Conservation (phyloP, 208 protist genomes). For the Porcisia deanei region DNA sequence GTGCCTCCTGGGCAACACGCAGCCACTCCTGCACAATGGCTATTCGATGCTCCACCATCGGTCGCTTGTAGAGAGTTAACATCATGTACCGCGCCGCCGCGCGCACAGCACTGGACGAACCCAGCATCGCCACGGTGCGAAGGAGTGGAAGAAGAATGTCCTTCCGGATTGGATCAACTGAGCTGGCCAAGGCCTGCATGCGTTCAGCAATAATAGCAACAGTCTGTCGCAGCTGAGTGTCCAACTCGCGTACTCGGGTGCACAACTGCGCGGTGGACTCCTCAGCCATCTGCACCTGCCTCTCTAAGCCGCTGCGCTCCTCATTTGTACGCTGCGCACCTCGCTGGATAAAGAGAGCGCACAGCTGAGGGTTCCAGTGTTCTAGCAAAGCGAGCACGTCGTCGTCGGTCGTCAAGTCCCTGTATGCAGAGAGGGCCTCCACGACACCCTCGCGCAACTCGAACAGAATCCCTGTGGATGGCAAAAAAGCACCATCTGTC, state of each 20-base stretch:
- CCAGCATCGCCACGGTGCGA: conserved; percentile 36
- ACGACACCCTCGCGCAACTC: conserved; percentile 16
- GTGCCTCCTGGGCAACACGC: conserved; percentile 38
- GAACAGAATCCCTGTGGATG: neutral
- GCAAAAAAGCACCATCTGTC: too few species aligned
- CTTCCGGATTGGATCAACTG: conserved; percentile 56
- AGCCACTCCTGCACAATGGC: conserved; percentile 56
- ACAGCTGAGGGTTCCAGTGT: conserved; percentile 15
- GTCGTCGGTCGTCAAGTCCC: conserved; percentile 6
- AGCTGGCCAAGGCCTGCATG: conserved; percentile 44
- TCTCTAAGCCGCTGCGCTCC: conserved; percentile 1
- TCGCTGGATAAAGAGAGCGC: neutral
- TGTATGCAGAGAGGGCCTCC: conserved; percentile 24
- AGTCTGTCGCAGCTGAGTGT: conserved; percentile 29
- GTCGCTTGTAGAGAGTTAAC: conserved; percentile 60
- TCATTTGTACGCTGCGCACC: neutral
- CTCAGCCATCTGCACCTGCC: conserved; percentile 3
- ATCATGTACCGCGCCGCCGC: conserved; percentile 48
- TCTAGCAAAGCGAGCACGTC: conserved; percentile 20
- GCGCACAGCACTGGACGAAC: conserved; percentile 30
- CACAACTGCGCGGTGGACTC: conserved; percentile 19
- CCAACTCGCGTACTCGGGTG: conserved; percentile 25
- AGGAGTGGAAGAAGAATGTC: conserved; percentile 69
- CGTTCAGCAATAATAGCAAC: conserved; percentile 45
- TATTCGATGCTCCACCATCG: conserved; percentile 38